phyloP scores from a whole-genome alignment of 169 alveolate genomes.

The Cryptosporidium meleagridis region DNA sequence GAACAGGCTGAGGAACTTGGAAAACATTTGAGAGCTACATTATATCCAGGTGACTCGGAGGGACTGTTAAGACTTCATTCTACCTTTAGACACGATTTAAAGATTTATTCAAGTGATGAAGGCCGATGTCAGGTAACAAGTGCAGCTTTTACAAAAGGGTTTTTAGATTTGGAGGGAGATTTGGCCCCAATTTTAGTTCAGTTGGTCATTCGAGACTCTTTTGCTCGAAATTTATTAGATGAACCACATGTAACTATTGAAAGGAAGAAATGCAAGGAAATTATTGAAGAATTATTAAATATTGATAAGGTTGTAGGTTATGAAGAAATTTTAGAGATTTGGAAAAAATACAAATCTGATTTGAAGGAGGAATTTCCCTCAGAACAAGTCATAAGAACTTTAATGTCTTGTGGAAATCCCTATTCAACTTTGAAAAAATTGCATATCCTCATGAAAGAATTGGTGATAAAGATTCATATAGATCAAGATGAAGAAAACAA shows the following conservation, averaged over 20 bases:
- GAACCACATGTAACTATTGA: constrained; percentile 54
- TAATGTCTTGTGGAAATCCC: constrained; percentile 51
- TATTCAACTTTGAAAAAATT: neutral
- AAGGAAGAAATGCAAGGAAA: constrained; percentile 58
- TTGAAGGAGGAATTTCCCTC: constrained; percentile 11
- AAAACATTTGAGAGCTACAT: constrained; percentile 85
- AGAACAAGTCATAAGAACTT: constrained; percentile 1
- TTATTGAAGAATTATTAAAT: constrained; percentile 55
- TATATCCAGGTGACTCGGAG: constrained; percentile 93
- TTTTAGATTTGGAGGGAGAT: constrained; percentile 96
- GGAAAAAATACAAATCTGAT: neutral
- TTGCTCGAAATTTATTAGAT: constrained; percentile 78
- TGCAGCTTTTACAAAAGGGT: constrained; percentile 98
- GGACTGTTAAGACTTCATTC: constrained; percentile 96
- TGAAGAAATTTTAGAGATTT: constrained; percentile 58
- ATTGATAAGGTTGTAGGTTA: constrained; percentile 45
- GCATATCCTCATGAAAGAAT: constrained; percentile 16
- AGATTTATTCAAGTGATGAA: constrained; percentile 96
- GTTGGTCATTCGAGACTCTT: constrained; percentile 86
- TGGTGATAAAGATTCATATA: neutral
- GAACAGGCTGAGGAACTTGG: constrained; percentile 94
- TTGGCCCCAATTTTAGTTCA: constrained; percentile 95
- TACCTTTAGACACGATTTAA: constrained; percentile 97
- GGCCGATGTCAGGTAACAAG: constrained; percentile 98
- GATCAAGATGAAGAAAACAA: constrained; percentile 18